Percentiles rank a stretch among this genome's conserved stretches.
Conservation (phyloP, 2,329 filamentous ascomycete genomes). For the Claviceps pazoutovae region DNA sequence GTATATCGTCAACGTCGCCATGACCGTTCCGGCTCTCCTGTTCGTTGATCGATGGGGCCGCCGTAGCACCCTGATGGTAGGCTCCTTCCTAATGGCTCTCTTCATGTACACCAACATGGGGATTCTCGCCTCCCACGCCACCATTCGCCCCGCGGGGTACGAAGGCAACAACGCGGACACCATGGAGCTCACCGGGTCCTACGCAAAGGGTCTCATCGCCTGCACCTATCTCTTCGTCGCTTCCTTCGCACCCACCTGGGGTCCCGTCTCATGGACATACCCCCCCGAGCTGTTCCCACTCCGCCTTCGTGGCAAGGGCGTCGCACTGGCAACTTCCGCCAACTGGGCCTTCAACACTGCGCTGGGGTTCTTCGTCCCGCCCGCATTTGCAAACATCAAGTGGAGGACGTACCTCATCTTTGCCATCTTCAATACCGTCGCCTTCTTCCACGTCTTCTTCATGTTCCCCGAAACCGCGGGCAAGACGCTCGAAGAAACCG, state of each 20-base stretch:
- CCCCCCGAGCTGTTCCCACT: constrained; percentile 41
- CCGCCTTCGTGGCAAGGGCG: constrained; percentile 36
- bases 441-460: constrained; percentile 38
- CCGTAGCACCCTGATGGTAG: constrained; percentile 51
- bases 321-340: constrained; percentile 34
- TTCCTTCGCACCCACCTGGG: constrained; percentile 30
- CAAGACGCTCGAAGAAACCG: constrained; percentile 40
- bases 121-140: constrained; percentile 34
- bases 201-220: constrained; percentile 46
- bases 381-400: constrained; percentile 24
- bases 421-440: constrained; percentile 35
- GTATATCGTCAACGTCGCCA: constrained; percentile 63
- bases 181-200: constrained; percentile 28
- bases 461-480: constrained; percentile 42
- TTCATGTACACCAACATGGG: constrained; percentile 44
- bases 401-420: constrained; percentile 42
- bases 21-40: constrained; percentile 63
- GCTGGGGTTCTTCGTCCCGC: constrained; percentile 24
- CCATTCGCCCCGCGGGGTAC: constrained; percentile 27
- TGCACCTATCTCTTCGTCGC: constrained; percentile 53
- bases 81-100: constrained; percentile 49
- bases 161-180: constrained; percentile 32
- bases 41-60: constrained; percentile 67
- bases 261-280: constrained; percentile 41
- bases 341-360: constrained; percentile 29